Evolutionary conservation across 2,329 filamentous ascomycete genomes (phyloP), one percentile per base, ranked within the genome.

Genomic region (Aspergillus ustus): DNA sequence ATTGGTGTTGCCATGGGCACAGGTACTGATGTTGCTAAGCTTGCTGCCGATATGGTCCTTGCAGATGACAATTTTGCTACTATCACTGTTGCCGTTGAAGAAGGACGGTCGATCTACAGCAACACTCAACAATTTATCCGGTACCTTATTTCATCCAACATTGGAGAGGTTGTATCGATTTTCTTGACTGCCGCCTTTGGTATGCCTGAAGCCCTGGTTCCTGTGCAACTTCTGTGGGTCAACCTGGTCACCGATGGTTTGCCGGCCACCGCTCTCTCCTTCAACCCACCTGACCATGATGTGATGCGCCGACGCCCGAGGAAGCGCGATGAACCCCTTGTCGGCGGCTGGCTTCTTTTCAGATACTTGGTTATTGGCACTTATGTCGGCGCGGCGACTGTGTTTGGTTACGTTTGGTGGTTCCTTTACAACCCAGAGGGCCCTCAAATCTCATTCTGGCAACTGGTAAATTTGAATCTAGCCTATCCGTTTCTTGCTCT

Each of bases 51-150:
- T 77, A 99, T 99, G 95, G 94, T 99, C 55, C 89, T 99, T 55
- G 92, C 93, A 28, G 96, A 99, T 80, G 93, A 97, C 81, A 99
- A 99, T 84, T 99, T 99, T 78, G 95, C 95, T 64, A 99, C 95
- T 3, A 99, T 99, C 69, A 92, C 97, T 77, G 85, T 92, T 59
- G 95, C 95, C 53, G 93, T 99, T 66, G 95, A 99, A 77, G 95
- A 99, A 80, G 95, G 95, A 57, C 91, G 95, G 65, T 93, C 93
- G 66, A 99, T 99, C 80, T 99, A 97, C 86, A 98, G 95, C 89
- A 99, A 99, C 84, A 99, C 95, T 6, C 95, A 99, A 77, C 95
- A 99, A 77, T 99, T 99, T 80, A 99, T 99, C 80, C 92, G 96
- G 53, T 99, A 99, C 78, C 86, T 99, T 64, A 99, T 99, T 77